Base-by-base conservation (phyloP, 2,329 filamentous ascomycete species). In the Exophiala dermatitidis region DNA sequence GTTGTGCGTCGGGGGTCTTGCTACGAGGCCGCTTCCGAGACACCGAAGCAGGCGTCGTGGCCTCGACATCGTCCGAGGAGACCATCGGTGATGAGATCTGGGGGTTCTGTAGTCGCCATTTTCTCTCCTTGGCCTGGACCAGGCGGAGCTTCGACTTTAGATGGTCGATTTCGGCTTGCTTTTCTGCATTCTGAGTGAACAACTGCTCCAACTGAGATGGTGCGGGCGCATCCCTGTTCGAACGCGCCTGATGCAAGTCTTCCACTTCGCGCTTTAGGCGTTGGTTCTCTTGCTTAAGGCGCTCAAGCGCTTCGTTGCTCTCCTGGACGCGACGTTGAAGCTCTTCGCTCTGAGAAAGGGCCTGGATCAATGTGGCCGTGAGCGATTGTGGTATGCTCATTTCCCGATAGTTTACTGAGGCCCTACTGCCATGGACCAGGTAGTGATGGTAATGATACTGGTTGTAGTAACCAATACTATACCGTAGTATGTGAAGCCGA, bases 221-320 rank as follows among this genome's bases (percentile, higher is more conserved):
- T 12, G 54, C 8, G 26, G 52, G 38, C 30, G 50, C 38, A 9
- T 37, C 26, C 31, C 36, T 41, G 3, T 45, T 12, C n/a, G 38
- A 5, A 9, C 44, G 42, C n/a, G 46, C 42, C 38, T 34, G 46
- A 46, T 48, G 45, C 34, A 50, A 36, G n/a, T 45, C 50, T 40
- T 60, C 28, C 19, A 58, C 19, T 42, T 53, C 28, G 37, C 34
- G 47, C 31, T 43, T 53, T 26, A 57, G 38, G 38, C 46, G 43
- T 75, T 73, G 58, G 68, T 69, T 47, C 71, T 73, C 65, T 60
- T 12, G 56, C 57, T 52, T 52, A 53, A 57, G 48, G 33, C 30
- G 40, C 44, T 52, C 51, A 50, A 48, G 53, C 33, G 38, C 51
- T 45, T 46, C 49, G 40, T 34, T 51, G 38, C 46, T 55, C 34